phyloP scores from a whole-genome alignment of 2,329 filamentous ascomycete genomes.

The Zalaria obscura region DNA sequence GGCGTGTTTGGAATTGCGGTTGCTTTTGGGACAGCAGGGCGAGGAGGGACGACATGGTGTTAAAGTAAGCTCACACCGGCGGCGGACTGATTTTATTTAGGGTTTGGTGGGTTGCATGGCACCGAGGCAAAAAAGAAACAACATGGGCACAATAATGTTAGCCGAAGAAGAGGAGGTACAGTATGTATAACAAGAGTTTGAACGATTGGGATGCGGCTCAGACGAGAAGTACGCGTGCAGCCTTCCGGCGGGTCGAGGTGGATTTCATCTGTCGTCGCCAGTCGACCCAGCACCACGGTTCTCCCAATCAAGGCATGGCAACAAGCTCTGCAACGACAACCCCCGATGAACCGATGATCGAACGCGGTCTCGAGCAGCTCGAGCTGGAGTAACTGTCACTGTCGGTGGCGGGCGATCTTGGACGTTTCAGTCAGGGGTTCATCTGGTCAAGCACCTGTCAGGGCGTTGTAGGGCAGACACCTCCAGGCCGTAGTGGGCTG shows the following conservation, averaged over 20 bases:
- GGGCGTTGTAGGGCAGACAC: no score
- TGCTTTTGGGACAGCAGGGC: slow-evolving; percentile 30
- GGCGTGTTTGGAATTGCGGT: slow-evolving; percentile 41
- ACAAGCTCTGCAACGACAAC: not conserved
- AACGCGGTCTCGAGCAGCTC: not conserved
- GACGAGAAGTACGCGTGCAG: not conserved
- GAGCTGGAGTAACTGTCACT: no score
- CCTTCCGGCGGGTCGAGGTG: not conserved
- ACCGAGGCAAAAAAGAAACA: no score
- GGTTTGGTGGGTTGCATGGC: no score
- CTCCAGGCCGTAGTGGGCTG: no score
- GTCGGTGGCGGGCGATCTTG: no score
- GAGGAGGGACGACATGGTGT: slow-evolving; percentile 25
- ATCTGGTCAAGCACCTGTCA: no score
- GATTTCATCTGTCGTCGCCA: not conserved
- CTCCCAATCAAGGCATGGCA: not conserved
- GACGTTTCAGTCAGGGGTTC: no score
- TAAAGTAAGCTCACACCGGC: not conserved
- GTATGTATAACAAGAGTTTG: no score
- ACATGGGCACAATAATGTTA: no score
- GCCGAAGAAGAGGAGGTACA: no score
- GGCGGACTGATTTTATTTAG: no score
- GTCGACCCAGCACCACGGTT: not conserved
- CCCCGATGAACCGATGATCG: not conserved
- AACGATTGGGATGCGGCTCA: not conserved